phyloP scores from a whole-genome alignment of 1,284 basidiomycete species.

The Cutaneotrichosporon dermatis region DNA sequence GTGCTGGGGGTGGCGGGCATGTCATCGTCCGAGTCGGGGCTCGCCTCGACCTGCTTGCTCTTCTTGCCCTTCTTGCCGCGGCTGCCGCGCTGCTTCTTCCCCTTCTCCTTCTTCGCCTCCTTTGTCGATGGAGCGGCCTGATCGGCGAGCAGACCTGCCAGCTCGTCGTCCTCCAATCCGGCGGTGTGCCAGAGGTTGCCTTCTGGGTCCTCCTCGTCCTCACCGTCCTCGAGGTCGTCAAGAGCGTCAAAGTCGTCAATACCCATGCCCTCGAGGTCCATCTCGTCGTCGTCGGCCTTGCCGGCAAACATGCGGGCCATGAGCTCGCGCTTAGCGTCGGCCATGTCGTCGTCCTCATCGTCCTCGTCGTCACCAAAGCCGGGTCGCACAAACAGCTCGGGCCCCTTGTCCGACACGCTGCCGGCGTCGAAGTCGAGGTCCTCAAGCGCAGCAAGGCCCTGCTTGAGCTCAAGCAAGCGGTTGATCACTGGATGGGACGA shows the following conservation, averaged over 20 bases:
- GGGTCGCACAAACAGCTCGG: constrained; percentile 23
- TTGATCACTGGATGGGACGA: constrained; percentile 71
- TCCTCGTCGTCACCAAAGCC: constrained; percentile 28
- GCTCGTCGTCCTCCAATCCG: constrained; percentile 42
- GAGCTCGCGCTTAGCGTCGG: constrained; percentile 25
- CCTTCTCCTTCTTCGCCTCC: constrained; percentile 25
- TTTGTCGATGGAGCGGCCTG: constrained; percentile 15
- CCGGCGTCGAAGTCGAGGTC: constrained; percentile 64
- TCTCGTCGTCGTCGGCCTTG: constrained; percentile 13
- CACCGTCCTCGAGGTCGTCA: constrained; percentile 13
- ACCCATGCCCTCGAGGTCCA: constrained; percentile 4
- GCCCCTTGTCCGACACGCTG: constrained; percentile 53
- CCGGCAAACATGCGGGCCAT: constrained; percentile 21
- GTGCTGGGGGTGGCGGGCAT: background rate
- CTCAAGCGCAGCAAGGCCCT: constrained; percentile 74
- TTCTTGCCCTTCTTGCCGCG: constrained; percentile 42
- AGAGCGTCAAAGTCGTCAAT: constrained; percentile 3
- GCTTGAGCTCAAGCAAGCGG: constrained; percentile 79
- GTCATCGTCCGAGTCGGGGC: background rate
- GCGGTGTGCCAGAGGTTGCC: constrained; percentile 36
- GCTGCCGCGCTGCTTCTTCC: constrained; percentile 23
- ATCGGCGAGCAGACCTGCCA: constrained; percentile 38
- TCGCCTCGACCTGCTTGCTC: constrained; percentile 34
- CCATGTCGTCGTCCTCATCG: constrained; percentile 35
- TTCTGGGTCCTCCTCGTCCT: constrained; percentile 18